phyloP scores from a whole-genome alignment of 2,329 filamentous ascomycete species.

The Talaromyces funiculosus region DNA sequence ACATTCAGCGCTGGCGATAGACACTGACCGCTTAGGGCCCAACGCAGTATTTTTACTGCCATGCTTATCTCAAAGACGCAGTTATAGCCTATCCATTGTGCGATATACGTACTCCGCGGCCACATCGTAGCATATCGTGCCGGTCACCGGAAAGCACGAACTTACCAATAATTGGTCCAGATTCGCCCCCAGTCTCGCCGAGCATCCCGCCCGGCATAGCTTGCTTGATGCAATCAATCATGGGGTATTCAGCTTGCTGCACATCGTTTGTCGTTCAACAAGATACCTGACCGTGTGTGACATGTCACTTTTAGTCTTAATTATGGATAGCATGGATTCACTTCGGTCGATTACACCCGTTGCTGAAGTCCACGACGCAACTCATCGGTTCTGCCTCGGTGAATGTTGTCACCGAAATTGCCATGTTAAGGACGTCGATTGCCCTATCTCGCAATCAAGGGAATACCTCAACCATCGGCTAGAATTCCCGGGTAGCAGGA shows the following conservation, averaged over 20 bases:
- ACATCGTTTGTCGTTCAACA: background rate
- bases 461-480: background rate
- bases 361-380: background rate
- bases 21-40: background rate
- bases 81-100: background rate
- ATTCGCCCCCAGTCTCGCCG: background rate
- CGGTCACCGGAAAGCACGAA: background rate
- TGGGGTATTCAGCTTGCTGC: background rate
- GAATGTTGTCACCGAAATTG: background rate
- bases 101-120: background rate
- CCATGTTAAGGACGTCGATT: background rate
- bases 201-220: background rate
- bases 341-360: background rate
- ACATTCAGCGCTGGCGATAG: background rate
- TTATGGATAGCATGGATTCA: background rate
- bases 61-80: background rate
- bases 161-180: background rate
- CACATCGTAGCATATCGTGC: background rate
- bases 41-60: background rate
- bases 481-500: background rate
- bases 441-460: background rate
- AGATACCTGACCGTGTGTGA: background rate
- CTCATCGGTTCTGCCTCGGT: background rate
- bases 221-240: background rate
- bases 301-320: background rate